Conservation (phyloP, 495 filamentous ascomycete species). For the Aspergillus campestris region DNA sequence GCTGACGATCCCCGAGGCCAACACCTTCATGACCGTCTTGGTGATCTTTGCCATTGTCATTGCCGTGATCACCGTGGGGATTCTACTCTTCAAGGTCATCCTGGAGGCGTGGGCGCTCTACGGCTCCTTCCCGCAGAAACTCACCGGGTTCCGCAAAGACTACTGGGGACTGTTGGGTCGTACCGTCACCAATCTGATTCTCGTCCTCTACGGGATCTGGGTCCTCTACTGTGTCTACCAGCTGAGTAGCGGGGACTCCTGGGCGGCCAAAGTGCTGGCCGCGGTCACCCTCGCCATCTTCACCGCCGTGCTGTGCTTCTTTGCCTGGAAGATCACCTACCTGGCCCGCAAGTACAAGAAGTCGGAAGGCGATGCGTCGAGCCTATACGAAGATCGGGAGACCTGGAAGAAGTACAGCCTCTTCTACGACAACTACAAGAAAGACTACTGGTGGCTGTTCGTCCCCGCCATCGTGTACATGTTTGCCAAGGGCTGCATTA, state of each 20-base stretch:
- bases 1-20: constrained; percentile 72
- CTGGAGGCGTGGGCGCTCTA: constrained; percentile 89
- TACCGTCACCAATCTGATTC: constrained; percentile 83
- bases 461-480: constrained; percentile 87
- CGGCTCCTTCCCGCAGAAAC: constrained; percentile 72
- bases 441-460: constrained; percentile 94
- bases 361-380: constrained; percentile 61
- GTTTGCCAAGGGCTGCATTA: constrained; percentile 79
- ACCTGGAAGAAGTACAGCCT: constrained; percentile 93
- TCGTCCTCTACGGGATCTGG: constrained; percentile 92
- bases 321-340: constrained; percentile 72
- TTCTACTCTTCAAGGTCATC: constrained; percentile 85
- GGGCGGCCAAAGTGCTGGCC: constrained; percentile 84
- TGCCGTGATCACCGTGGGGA: constrained; percentile 74
- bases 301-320: constrained; percentile 68
- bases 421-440: constrained; percentile 94
- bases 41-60: constrained; percentile 83
- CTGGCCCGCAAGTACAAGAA: constrained; percentile 67
- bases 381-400: constrained; percentile 79
- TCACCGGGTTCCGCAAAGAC: constrained; percentile 81
- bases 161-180: constrained; percentile 90
- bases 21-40: constrained; percentile 95
- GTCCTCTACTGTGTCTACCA: constrained; percentile 94
- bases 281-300: constrained; percentile 73
- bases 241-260: constrained; percentile 88